These are phyloP conservation scores for Ceratocystis smalleyi DNA, from an alignment of 2,329 filamentous ascomycete genomes.

Conservation along the genomic window DNA sequence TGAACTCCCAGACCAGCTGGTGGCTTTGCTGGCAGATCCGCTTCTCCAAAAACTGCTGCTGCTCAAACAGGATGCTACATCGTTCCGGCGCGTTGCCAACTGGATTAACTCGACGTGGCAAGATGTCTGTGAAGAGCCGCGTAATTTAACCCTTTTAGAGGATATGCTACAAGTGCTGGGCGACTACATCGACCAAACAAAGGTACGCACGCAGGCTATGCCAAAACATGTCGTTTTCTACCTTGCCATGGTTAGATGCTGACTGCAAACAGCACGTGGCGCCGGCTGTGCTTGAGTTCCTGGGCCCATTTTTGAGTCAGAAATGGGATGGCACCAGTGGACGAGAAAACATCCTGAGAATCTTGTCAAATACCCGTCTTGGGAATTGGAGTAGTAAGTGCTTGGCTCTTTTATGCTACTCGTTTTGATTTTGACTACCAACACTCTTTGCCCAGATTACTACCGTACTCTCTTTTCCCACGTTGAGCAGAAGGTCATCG, in stretches of 20 bases:
- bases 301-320: constrained; percentile 34
- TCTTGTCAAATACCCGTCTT: constrained; percentile 41
- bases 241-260: neutral
- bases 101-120: constrained; percentile 44
- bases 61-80: constrained; percentile 41
- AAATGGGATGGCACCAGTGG: constrained; percentile 48
- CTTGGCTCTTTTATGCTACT: neutral
- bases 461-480: constrained; percentile 33
- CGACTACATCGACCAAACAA: constrained; percentile 40
- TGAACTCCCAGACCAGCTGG: constrained; percentile 66
- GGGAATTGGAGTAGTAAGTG: constrained; percentile 38
- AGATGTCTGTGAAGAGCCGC: constrained; percentile 38
- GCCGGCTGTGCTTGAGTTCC: constrained; percentile 34
- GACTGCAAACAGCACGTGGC: constrained; percentile 28
- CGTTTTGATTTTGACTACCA: constrained; percentile 29
- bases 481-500: constrained; percentile 36
- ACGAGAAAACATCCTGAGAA: constrained; percentile 38
- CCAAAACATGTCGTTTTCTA: neutral
- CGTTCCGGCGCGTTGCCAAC: constrained; percentile 37
- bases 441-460: constrained; percentile 30
- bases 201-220: constrained; percentile 28
- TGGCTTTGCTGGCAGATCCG: constrained; percentile 60
- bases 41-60: constrained; percentile 63
- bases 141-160: constrained; percentile 32
- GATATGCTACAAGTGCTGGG: constrained; percentile 41